Conservation (phyloP, 148 eudicot genomes). For the Vaccinium darrowii region DNA sequence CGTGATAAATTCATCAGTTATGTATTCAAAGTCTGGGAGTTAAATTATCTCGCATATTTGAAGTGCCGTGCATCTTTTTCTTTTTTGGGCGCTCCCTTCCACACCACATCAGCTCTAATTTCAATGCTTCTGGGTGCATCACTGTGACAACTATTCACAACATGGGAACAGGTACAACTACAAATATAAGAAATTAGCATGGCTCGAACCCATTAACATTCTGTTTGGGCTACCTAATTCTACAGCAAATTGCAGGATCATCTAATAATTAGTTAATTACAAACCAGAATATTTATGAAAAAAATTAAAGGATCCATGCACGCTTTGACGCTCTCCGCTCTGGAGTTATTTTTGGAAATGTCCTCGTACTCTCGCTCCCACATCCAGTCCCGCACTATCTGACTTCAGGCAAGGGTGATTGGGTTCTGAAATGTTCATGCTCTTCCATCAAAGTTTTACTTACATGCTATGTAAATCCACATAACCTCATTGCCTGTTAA, state of each 20-base stretch:
- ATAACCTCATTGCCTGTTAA: background rate
- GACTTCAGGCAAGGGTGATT: background rate
- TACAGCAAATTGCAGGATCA: background rate
- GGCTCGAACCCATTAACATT: background rate
- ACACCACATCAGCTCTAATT: background rate
- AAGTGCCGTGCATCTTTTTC: background rate
- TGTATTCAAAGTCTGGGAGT: too few relatives aligned
- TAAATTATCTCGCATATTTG: too few relatives aligned
- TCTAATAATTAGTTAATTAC: background rate
- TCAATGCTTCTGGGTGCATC: background rate
- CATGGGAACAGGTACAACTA: background rate
- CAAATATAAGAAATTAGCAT: background rate
- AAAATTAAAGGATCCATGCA: background rate
- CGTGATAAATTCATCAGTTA: too few relatives aligned
- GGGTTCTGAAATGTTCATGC: background rate
- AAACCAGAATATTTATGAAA: background rate
- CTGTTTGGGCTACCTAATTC: background rate
- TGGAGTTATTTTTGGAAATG: background rate
- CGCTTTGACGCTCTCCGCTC: background rate
- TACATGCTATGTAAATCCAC: background rate
- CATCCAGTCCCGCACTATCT: background rate
- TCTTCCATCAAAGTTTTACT: background rate
- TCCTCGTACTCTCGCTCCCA: background rate
- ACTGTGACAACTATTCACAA: background rate
- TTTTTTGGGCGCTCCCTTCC: background rate